phyloP scores from a whole-genome alignment of 2,329 filamentous ascomycete genomes.

The Penicillium sp. region DNA sequence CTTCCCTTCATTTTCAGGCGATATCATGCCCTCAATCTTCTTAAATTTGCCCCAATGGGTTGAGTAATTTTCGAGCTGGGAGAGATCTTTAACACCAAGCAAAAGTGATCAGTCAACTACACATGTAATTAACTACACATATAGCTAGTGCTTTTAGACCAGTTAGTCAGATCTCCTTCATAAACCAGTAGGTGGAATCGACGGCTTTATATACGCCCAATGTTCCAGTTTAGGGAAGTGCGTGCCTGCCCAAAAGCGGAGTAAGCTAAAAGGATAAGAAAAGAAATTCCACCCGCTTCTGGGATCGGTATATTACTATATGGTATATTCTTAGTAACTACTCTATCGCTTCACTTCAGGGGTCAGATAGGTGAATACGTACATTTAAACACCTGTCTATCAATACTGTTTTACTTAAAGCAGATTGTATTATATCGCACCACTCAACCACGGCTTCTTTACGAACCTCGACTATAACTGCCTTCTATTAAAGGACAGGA shows the following conservation, averaged over 20 bases:
- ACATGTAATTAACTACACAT: too few relatives aligned
- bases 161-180: too few relatives aligned
- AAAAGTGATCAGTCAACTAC: too few relatives aligned
- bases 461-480: background rate
- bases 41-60: too few relatives aligned
- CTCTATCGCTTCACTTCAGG: background rate
- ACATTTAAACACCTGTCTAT: background rate
- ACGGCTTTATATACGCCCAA: too few relatives aligned
- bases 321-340: background rate
- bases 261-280: background rate
- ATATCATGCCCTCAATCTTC: too few relatives aligned
- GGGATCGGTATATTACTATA: constrained; percentile 6
- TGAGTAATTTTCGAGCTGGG: too few relatives aligned
- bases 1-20: too few relatives aligned
- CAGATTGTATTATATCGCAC: background rate
- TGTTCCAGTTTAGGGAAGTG: background rate
- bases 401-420: background rate
- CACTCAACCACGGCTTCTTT: background rate
- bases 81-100: too few relatives aligned
- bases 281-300: constrained; percentile 8
- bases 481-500: background rate
- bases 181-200: too few relatives aligned
- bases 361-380: too few relatives aligned
- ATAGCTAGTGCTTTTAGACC: too few relatives aligned
- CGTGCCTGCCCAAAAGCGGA: background rate